Evolutionary conservation across 805 yeast species (phyloP), one percentile per base, ranked within the genome.

Genomic region (Millerago galiae): DNA sequence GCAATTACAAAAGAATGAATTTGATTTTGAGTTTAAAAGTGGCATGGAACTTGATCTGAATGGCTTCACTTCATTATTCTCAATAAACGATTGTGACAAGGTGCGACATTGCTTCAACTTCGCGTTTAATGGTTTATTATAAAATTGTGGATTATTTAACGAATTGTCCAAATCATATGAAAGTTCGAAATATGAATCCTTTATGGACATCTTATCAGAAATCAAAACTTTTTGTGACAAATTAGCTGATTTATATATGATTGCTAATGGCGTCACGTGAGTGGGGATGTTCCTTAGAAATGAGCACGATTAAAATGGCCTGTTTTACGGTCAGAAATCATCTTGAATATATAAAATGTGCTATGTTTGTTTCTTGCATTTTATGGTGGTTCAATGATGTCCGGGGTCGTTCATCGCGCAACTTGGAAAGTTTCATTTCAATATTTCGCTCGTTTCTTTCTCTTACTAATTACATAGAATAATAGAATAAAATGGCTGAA

Each of bases 21-120:
- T 41, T 21, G 36, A 26, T 21, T 32, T 32, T 5, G 39, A 3
- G 6, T 28, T 29, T 1, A 41, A 6, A 4, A 13, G 7, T 5
- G 46, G 46, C 11, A 43, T 12, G 1, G 46, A 43, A 15, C 15
- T 9, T 18, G 46, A 39, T 35, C 46, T 43, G 8, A n/a, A 5
- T 29, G 32, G 32, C 1, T 8, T 29, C 8, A 29, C 15, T 8
- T 29, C 16, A 11, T 29, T 2, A 4, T 29, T 10, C 7, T 7
- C 7, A 7, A 21, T 7, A 21, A 5, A 21, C 7, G 24, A 21
- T 21, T 21, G 24, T 21, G 15, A 29, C 32, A 14, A 8, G 32
- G 11, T n/a, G 17, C 16, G 16, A 6, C 4, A 41, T 13, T 41
- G 34, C 12, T 36, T 41, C n/a, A 41, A 33, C 12, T 34, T 33